Percentiles rank a stretch among this genome's conserved stretches.
phyloP scores from a whole-genome alignment of 768 basidiomycete genomes.

The Mycena capillaripes region DNA sequence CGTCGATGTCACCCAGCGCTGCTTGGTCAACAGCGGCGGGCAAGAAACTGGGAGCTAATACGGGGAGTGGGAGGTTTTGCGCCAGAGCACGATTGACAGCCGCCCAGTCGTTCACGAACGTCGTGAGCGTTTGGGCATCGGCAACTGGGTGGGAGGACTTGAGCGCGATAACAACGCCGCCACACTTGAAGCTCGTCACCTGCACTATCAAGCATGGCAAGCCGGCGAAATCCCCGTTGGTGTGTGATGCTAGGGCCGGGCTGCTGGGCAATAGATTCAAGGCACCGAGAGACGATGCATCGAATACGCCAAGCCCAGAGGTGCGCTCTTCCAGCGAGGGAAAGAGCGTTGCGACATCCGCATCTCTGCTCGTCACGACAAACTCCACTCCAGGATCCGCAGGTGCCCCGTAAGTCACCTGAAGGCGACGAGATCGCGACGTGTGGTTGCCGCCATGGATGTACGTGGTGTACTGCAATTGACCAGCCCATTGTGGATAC shows the following conservation, averaged over 20 bases:
- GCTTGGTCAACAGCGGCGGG: conserved; percentile 46
- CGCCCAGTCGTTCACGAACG: conserved; percentile 54
- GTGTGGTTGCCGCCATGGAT: conserved; percentile 38
- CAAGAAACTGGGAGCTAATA: conserved; percentile 45
- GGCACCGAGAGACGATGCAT: conserved; percentile 28
- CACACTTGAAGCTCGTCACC: conserved; percentile 48
- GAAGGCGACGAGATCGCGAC: conserved; percentile 44
- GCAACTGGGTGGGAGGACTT: conserved; percentile 51
- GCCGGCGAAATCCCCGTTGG: conserved; percentile 37
- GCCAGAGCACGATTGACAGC: conserved; percentile 41
- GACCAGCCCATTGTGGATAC: conserved; percentile 51
- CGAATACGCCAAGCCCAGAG: conserved; percentile 30
- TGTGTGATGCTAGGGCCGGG: conserved; percentile 42
- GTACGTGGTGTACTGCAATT: conserved; percentile 42
- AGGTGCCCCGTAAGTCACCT: conserved; percentile 41
- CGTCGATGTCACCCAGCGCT: conserved; percentile 49
- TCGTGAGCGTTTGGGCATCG: conserved; percentile 51
- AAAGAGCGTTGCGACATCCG: conserved; percentile 12
- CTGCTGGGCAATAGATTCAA: conserved; percentile 37
- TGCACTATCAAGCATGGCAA: conserved; percentile 51
- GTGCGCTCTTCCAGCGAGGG: conserved; percentile 26
- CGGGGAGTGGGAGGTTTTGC: conserved; percentile 20
- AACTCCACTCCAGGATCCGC: conserved; percentile 49
- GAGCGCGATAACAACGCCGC: conserved; percentile 46
- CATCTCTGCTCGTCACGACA: conserved; percentile 36